Conservation (phyloP, 2,329 filamentous ascomycete species). For the Cladosporium oxysporum region DNA sequence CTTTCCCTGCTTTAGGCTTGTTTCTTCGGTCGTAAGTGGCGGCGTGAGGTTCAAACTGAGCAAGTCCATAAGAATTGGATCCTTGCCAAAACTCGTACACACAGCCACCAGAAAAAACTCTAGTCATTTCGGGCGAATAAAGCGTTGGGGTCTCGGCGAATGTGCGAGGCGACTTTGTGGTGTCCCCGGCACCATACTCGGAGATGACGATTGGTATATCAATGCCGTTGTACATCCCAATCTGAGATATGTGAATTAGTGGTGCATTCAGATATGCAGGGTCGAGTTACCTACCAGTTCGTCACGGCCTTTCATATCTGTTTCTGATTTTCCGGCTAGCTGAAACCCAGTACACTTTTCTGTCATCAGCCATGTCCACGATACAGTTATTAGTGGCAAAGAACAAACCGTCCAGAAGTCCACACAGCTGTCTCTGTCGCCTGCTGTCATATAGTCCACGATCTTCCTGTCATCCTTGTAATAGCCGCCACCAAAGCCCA, state of each 20-base stretch:
- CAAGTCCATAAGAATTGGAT: constrained; percentile 21
- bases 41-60: not conserved
- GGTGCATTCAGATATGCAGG: not conserved
- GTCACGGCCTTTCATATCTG: not conserved
- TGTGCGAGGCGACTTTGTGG: constrained; percentile 2
- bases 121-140: constrained; percentile 19
- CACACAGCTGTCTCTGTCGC: not conserved
- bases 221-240: constrained; percentile 11
- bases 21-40: not conserved
- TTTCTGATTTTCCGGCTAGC: not conserved
- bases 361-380: not conserved
- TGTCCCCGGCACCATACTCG: constrained; percentile 20
- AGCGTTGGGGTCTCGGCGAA: constrained; percentile 21
- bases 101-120: constrained; percentile 25
- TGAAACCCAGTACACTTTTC: not conserved
- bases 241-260: not conserved
- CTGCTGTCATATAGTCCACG: constrained; percentile 21
- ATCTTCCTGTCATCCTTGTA: constrained; percentile 13
- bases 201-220: constrained; percentile 20
- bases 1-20: not conserved
- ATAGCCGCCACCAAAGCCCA: constrained; percentile 20
- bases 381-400: not conserved
- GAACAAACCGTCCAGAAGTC: constrained; percentile 4
- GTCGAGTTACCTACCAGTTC: not conserved
- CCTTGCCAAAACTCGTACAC: constrained; percentile 22